Evolutionary conservation across 2,329 filamentous ascomycete genomes (phyloP), one percentile per base, ranked within the genome.

Genomic region (Alternaria sp.): DNA sequence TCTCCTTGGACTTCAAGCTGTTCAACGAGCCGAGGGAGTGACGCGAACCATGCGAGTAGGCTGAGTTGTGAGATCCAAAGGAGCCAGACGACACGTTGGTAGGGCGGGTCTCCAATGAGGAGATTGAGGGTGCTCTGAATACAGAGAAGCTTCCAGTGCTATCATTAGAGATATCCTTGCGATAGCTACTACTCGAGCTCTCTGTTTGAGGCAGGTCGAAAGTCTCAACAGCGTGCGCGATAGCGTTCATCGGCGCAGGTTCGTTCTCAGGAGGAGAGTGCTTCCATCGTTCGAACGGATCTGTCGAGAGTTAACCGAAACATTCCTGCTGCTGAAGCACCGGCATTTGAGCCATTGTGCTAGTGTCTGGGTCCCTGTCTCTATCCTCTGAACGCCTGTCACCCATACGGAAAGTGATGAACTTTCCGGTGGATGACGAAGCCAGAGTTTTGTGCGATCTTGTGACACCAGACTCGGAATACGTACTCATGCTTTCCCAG

Each of bases 221-320:
- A 12, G 74, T 71, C 62, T 80, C 81, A 45, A 91, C 83, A 71
- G 89, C 89, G 74, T 87, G 83, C 50, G 85, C 85, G 81, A 91
- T 91, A 82, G 87, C 89, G 40, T 84, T 86, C 61, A 89, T 82
- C 7, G 87, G 84, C 65, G 89, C 89, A 70, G 89, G 87, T 85
- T 91, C 89, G 83, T 91, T 85, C 80, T 91, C 88, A 51, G 89
- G 89, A 40, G 89, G 89, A 68, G 88, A 90, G 75, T 89, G 83
- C 74, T 90, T 86, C 89, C 89, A 91, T 85, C 89, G 82, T 79
- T 91, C 88, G 70, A 91, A 81, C 8, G 89, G 89, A 73, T 88
- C 88, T 78, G 57, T 70, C 61, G 67, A 59, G 79, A 90, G 85
- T 74, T 87, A 77, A 77, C 74, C 68, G 62, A 74, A 64, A 73